Percentiles rank a stretch among this genome's conserved stretches.
These are phyloP conservation scores for Rhododendron simsii DNA, from an alignment of 148 eudicot species.

Conservation along the genomic window DNA sequence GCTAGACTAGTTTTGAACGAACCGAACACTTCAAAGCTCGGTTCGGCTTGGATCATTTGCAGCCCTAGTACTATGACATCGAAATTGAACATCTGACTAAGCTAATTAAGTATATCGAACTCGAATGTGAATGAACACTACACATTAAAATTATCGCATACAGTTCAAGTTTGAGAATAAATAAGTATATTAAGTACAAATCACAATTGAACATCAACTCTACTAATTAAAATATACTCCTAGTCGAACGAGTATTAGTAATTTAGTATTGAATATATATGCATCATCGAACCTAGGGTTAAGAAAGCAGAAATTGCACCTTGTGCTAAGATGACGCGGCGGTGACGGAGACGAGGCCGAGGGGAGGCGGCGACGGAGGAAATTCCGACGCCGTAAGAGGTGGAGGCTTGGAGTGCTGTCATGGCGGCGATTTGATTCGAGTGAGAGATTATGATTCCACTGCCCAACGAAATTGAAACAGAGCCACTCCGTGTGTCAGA, in stretches of 20 bases:
- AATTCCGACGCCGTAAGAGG: constrained; percentile 12
- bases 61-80: background rate
- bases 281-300: constrained; percentile 4
- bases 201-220: background rate
- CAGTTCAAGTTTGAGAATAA: background rate
- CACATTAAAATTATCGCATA: background rate
- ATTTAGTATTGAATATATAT: background rate
- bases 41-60: background rate
- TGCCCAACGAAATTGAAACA: background rate
- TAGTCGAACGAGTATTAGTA: background rate
- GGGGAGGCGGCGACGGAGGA: constrained; percentile 1
- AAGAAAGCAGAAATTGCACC: background rate
- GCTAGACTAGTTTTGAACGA: background rate
- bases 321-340: constrained; percentile 1
- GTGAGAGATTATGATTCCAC: background rate
- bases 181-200: background rate
- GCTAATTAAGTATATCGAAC: background rate
- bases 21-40: background rate
- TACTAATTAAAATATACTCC: too few relatives aligned
- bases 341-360: background rate
- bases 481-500: background rate
- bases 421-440: constrained; percentile 10
- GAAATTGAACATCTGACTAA: background rate
- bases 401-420: constrained; percentile 12
- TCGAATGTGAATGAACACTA: background rate